Base-by-base conservation (phyloP, 257 asterid species). In the Nicotiana knightiana region DNA sequence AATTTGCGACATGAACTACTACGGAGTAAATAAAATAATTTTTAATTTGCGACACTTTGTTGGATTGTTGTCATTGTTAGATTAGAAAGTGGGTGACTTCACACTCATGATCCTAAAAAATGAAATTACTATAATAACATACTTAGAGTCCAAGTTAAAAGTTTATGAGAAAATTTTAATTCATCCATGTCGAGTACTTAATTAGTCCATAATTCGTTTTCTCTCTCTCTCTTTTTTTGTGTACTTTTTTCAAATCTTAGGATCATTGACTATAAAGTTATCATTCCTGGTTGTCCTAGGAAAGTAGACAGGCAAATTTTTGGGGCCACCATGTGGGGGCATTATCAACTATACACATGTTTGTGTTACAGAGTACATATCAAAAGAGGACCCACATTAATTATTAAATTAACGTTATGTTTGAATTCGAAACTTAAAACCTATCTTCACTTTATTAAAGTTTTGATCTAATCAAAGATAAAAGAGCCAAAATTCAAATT, bases 261-360 rank as follows among this genome's bases (percentile, higher is more conserved):
- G 18, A 13, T 53, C 18, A 53, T 10, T 48, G 17, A 53, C 58
- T 3, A 51, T 53, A 53, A 10, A 53, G 17, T 53, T 11, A 53
- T 53, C 18, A 11, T 54, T 39, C 70, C 18, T 53, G 58, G 18
- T 53, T 13, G 62, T 55, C n/a, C 2, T 55, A 5, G 61, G 21
- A 55, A 55, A 55, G 61, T 55, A 55, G 61, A 16, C 24, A 55
- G 1, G 24, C 61, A 55, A 13, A 55, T 55, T 55, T 53, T 55
- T 55, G 61, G n/a, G 61, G 61, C 62, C 39, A 73, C 62, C 39
- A 48, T 18, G 24, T 71, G 79, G 79, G 21, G 21, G 13, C 37
- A 71, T 73, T 48, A 24, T 73, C 43, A 48, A 48, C 16, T 73
- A 48, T 73, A 75, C 62, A 73, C 79, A 73, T 48, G 79, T 73